Percentiles rank a stretch among this genome's conserved stretches.
Conservation (phyloP, 2,329 filamentous ascomycete genomes). For the Scleromitrula shiraiana region DNA sequence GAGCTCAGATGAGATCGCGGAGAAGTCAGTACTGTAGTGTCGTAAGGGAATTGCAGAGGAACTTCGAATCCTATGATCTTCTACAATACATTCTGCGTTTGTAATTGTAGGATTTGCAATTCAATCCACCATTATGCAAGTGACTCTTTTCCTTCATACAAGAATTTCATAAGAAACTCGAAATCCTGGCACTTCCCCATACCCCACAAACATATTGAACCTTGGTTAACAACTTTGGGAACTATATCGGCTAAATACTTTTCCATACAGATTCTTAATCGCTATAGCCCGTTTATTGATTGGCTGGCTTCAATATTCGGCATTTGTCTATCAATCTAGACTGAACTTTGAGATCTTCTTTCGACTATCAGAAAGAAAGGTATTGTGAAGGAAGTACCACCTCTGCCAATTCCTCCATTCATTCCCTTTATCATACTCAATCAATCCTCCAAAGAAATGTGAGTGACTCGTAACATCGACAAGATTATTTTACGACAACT, state of each 20-base stretch:
- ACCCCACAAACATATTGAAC: slow-evolving; percentile 7
- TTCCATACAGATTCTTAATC: neutral
- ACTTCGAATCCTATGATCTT: too few relatives aligned
- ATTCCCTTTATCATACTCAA: too few relatives aligned
- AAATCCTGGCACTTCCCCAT: neutral
- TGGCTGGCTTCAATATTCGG: neutral
- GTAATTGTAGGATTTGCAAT: too few relatives aligned
- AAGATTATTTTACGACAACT: too few relatives aligned
- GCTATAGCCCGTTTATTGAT: neutral
- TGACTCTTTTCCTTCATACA: too few relatives aligned
- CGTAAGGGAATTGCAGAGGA: too few relatives aligned
- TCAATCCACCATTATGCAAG: neutral
- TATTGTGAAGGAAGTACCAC: too few relatives aligned
- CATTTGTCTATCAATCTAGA: neutral
- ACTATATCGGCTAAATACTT: slow-evolving; percentile 1
- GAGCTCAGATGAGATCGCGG: neutral
- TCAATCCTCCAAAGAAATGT: neutral
- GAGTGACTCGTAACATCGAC: neutral
- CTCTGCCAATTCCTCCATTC: too few relatives aligned
- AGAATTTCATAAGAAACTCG: too few relatives aligned
- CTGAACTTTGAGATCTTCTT: neutral
- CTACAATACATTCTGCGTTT: too few relatives aligned
- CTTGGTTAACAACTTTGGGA: neutral
- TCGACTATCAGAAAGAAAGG: neutral
- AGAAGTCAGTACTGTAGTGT: too few relatives aligned